Percentiles rank a stretch among this genome's conserved stretches.
These are phyloP conservation scores for Tetrapisispora namnaoensis DNA, from an alignment of 805 yeast genomes.

Conservation along the genomic window DNA sequence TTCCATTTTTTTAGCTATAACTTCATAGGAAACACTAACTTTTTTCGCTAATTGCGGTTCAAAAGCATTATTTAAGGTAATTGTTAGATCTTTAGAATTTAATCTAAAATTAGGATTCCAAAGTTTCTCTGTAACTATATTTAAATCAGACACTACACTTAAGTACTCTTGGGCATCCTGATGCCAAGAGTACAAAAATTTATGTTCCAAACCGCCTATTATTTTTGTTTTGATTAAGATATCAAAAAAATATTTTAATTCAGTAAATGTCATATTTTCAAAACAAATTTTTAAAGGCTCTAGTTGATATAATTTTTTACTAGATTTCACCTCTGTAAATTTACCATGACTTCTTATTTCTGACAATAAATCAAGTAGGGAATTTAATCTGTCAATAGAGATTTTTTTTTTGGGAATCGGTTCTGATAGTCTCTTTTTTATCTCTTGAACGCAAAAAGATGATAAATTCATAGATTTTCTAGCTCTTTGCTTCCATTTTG, in stretches of 20 bases:
- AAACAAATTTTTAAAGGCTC: constrained; percentile 41
- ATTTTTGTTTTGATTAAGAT: constrained; percentile 51
- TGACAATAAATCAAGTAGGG: constrained; percentile 37
- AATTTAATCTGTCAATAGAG: constrained; percentile 42
- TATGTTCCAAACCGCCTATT: constrained; percentile 52
- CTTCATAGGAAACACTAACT: constrained; percentile 39
- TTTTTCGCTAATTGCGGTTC: constrained; percentile 68
- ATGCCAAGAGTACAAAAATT: constrained; percentile 57
- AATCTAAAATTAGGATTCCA: constrained; percentile 41
- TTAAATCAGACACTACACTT: constrained; percentile 55
- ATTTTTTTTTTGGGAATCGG: constrained; percentile 29
- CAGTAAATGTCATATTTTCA: constrained; percentile 46
- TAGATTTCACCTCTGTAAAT: constrained; percentile 9
- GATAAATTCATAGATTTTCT: constrained; percentile 40
- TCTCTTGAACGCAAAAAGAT: constrained; percentile 38
- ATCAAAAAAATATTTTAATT: constrained; percentile 58
- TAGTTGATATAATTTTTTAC: constrained; percentile 15
- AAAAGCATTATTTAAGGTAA: constrained; percentile 38
- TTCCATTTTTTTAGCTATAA: constrained; percentile 38
- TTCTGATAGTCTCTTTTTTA: constrained; percentile 39
- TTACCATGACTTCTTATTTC: constrained; percentile 11
- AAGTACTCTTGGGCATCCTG: constrained; percentile 63
- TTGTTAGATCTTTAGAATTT: constrained; percentile 29
- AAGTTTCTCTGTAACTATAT: constrained; percentile 49
- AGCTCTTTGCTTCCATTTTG: constrained; percentile 39